Evolutionary conservation across 2,329 filamentous ascomycete genomes (phyloP).

Genomic region (Macrophomina phaseolina): DNA sequence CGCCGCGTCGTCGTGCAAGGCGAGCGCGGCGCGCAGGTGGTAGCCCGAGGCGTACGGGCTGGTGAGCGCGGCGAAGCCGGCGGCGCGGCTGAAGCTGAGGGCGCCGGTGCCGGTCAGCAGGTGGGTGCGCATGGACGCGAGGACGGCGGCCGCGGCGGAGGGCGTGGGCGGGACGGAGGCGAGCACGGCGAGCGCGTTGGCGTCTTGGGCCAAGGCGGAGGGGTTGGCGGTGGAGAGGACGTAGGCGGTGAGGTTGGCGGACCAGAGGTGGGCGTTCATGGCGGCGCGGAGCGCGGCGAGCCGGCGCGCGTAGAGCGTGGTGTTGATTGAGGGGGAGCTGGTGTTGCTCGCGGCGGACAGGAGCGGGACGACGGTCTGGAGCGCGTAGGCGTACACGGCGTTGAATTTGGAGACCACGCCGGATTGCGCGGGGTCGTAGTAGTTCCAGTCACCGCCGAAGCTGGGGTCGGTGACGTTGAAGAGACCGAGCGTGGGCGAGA

Average conservation of each 20-base stretch:
- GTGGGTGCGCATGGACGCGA: slow-evolving; percentile 30
- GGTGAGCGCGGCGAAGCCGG: no score
- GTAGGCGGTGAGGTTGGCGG: slow-evolving; percentile 35
- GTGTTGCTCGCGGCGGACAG: slow-evolving; percentile 33
- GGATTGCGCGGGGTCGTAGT: slow-evolving; percentile 41
- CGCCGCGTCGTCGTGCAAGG: no score
- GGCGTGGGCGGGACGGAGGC: slow-evolving; percentile 33
- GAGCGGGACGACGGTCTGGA: slow-evolving; percentile 35
- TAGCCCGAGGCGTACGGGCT: no score
- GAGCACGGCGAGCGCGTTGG: slow-evolving; percentile 43
- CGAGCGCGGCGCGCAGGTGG: no score
- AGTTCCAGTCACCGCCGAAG: slow-evolving; percentile 45
- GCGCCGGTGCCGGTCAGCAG: slow-evolving; percentile 31
- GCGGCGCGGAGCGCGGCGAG: slow-evolving; percentile 35
- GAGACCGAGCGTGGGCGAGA: slow-evolving; percentile 29
- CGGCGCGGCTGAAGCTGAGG: no score
- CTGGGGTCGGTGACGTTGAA: slow-evolving; percentile 38
- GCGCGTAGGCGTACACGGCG: slow-evolving; percentile 39
- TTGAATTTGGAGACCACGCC: slow-evolving; percentile 43
- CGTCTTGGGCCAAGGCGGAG: slow-evolving; percentile 38
- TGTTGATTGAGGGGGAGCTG: slow-evolving; percentile 16
- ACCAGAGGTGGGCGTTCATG: slow-evolving; percentile 32
- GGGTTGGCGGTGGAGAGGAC: slow-evolving; percentile 31
- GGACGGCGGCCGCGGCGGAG: slow-evolving; percentile 25
- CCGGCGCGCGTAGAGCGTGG: slow-evolving; percentile 32